Conservation (phyloP, 345 rosid species). For the Kandelia obovata region DNA sequence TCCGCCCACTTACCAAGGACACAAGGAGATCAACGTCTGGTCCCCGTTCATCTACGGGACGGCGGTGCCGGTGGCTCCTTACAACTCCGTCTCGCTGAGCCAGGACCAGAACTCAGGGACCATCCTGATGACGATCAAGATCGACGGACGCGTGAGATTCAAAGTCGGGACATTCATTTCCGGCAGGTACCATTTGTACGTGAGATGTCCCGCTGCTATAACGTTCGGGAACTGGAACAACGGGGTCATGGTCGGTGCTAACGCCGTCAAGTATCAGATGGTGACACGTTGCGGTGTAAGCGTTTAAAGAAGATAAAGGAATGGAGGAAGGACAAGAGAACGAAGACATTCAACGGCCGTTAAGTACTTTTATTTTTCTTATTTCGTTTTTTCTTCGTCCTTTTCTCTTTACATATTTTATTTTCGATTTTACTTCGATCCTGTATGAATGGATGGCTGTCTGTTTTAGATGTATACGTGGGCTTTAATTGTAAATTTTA, state of each 20-base stretch:
- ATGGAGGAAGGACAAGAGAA: neutral
- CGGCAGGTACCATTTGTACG: conserved; percentile 63
- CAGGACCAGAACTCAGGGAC: conserved; percentile 55
- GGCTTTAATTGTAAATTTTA: conserved; percentile 10
- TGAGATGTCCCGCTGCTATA: conserved; percentile 55
- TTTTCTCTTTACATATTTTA: neutral
- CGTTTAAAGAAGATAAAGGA: conserved; percentile 22
- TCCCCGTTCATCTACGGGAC: conserved; percentile 71
- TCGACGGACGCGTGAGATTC: conserved; percentile 87
- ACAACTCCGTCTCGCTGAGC: conserved; percentile 42
- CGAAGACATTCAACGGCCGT: neutral
- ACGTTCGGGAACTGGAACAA: conserved; percentile 44
- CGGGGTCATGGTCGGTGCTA: conserved; percentile 51
- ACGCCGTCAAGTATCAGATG: conserved; percentile 71
- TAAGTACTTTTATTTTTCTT: conserved; percentile 11
- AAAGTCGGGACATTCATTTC: conserved; percentile 65
- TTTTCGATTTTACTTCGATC: neutral
- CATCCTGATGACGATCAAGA: conserved; percentile 46
- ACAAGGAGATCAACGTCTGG: conserved; percentile 70
- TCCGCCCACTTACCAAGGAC: conserved; percentile 57
- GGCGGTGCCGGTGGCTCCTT: conserved; percentile 74
- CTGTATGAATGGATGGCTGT: conserved; percentile 11
- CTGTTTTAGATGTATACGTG: neutral
- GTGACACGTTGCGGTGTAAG: conserved; percentile 56
- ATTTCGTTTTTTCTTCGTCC: neutral